Base-by-base conservation (phyloP, 129 eudicot species). In the Lactuca sativa region DNA sequence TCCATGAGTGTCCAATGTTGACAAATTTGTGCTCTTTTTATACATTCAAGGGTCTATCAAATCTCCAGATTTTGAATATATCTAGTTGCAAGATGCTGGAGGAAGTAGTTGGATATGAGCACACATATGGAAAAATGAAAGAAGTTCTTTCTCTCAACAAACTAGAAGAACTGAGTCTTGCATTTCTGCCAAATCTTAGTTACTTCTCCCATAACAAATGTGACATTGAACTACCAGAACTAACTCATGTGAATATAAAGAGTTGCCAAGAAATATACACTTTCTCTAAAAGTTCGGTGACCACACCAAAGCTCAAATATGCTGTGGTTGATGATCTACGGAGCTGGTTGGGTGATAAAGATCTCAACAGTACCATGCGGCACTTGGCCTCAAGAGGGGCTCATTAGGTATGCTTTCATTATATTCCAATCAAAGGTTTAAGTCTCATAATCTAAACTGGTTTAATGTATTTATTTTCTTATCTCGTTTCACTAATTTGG, bases 41-140 rank as follows among this genome's bases (percentile, higher is more conserved):
- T 77, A 78, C 77, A 56, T 71, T 71, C 40, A 71, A 58, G 71
- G 77, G 73, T 64, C 82, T 78, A 56, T 48, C 77, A 37, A 56
- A 66, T 57, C 68, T 78, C 14, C 68, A 71, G 56, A 64, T 11
- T 63, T 14, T 78, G 3, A 67, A 78, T 44, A 59, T 78, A 57
- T 47, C 62, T 16, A 56, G 15, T 47, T 78, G 82, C 82, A 64
- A 64, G 67, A 56, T 56, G 77, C 71, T 78, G 73, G 82, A 64
- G 62, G 63, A 31, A 49, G 68, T 78, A 14, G 72, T 78, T 56
- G 72, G 33, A 34, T 69, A 71, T 56, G 73, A 64, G 33, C 56
- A 78, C 55, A 65, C 38, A 37, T 52, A 56, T 64, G 68, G 25
- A 56, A 64, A 48, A 37, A 36, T 4, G 14, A 52, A 57, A 33